Percentiles rank a stretch among this genome's conserved stretches.
Conservation (phyloP, 768 basidiomycete genomes). For the Mrakia frigida region DNA sequence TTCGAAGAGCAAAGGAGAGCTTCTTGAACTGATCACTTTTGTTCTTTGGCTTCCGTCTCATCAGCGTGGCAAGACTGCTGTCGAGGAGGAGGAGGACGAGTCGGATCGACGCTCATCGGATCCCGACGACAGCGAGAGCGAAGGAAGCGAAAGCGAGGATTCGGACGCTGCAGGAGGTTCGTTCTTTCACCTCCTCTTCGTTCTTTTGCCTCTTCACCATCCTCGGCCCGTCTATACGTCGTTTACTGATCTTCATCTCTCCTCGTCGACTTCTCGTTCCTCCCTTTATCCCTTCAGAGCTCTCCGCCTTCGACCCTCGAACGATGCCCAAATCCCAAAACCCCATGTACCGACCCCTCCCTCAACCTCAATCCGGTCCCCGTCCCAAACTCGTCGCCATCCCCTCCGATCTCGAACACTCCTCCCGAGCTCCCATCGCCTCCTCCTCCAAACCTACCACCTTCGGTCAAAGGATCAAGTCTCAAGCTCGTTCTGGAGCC, state of each 20-base stretch:
- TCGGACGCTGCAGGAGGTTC: slow-evolving; percentile 46
- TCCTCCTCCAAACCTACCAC: slow-evolving; percentile 28
- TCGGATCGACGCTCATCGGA: slow-evolving; percentile 55
- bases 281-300: slow-evolving; percentile 31
- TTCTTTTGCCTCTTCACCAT: background rate
- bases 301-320: slow-evolving; percentile 36
- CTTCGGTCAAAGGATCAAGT: slow-evolving; percentile 30
- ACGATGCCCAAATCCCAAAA: slow-evolving; percentile 46
- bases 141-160: slow-evolving; percentile 37
- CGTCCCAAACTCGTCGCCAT: slow-evolving; percentile 64
- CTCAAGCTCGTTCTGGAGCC: slow-evolving; percentile 3
- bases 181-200: slow-evolving; percentile 45
- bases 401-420: slow-evolving; percentile 41
- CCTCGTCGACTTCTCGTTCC: too few species aligned
- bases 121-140: slow-evolving; percentile 33
- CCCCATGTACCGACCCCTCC: slow-evolving; percentile 53
- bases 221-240: too few species aligned
- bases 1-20: too few species aligned
- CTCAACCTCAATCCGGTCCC: slow-evolving; percentile 45
- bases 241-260: background rate
- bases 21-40: background rate
- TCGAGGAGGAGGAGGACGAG: slow-evolving; percentile 84
- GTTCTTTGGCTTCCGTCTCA: slow-evolving; percentile 24
- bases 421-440: slow-evolving; percentile 24
- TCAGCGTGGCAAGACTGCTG: slow-evolving; percentile 61